Evolutionary conservation across 2,329 filamentous ascomycete genomes (phyloP), one percentile per base, ranked within the genome.

Genomic region (Chrysoporthe deuterocubensis): DNA sequence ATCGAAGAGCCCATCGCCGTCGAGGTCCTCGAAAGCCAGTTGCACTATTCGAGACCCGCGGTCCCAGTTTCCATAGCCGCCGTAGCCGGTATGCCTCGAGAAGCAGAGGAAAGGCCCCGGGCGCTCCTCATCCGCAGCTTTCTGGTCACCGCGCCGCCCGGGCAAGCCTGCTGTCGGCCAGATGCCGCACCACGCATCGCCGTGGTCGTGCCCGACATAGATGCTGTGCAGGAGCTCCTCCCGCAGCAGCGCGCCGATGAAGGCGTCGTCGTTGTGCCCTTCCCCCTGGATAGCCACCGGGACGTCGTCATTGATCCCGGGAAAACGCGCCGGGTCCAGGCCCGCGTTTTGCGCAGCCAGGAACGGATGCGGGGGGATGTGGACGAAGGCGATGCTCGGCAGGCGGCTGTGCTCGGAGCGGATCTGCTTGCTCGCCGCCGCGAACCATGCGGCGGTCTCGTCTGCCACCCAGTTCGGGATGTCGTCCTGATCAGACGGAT

Each of bases 151-250:
- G 64, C 59, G 5, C 43, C 57, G 26, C 14, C 50, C 2, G 69
- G 68, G 43, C 44, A n/a, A 11, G 6, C 43, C 21, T 48, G 58
- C 11, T 18, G 21, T 46, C 50, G 72, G 72, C 76, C 74, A 78
- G 57, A 71, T 73, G 18, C 68, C 76, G 70, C 80, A 84, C 82
- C 82, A 84, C 37, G 80, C 78, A 72, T 83, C 77, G 0, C 81
- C 81, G 70, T 89, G 87, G 70, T 89, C 85, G 72, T 89, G 87
- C 0, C 86, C 87, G n/a, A 79, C 78, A 74, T 87, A 84, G 32
- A 87, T 73, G 42, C 77, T 83, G 67, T 83, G 79, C 43, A 87
- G 68, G 0, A 84, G 83, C 8, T 80, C 72, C 0, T 82, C 84
- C 5, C 80, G 74, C 2, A 81, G 74, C 5, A 89, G 73, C 0